Conservation (phyloP, 352 stramenopile species). For the Phytophthora cryptogea region DNA sequence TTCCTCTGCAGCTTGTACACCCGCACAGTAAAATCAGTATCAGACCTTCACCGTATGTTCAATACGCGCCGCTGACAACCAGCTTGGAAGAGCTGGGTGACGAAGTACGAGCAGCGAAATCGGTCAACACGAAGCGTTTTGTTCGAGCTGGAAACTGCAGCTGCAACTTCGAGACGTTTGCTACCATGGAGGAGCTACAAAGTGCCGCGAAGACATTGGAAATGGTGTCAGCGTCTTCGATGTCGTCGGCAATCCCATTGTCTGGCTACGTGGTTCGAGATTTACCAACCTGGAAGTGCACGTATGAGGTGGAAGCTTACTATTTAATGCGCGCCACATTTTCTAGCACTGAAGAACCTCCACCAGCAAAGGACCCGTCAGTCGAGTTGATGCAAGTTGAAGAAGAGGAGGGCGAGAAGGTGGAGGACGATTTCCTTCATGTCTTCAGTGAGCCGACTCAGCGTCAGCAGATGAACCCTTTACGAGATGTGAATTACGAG, state of each 20-base stretch:
- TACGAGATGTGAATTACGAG: constrained; percentile 79
- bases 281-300: constrained; percentile 86
- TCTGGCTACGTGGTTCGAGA: constrained; percentile 85
- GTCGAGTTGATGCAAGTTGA: constrained; percentile 40
- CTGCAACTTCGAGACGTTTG: constrained; percentile 84
- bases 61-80: constrained; percentile 83
- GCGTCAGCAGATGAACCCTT: constrained; percentile 57
- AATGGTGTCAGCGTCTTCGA: constrained; percentile 39
- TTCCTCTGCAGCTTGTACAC: constrained; percentile 85
- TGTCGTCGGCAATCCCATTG: constrained; percentile 51
- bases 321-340: constrained; percentile 87
- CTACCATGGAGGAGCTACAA: constrained; percentile 67
- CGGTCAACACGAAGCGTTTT: constrained; percentile 82
- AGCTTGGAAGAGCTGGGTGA: constrained; percentile 82
- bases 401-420: constrained; percentile 68
- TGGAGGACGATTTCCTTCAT: constrained; percentile 82
- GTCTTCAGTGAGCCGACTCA: constrained; percentile 61
- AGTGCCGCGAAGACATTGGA: constrained; percentile 48
- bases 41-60: constrained; percentile 78
- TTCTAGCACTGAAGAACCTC: constrained; percentile 60
- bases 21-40: constrained; percentile 90
- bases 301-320: constrained; percentile 88
- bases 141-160: constrained; percentile 74
- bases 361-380: constrained; percentile 21
- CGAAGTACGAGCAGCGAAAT: constrained; percentile 69